Evolutionary conservation across 176 grass and related monocot genomes (phyloP).

Genomic region (Alopecurus myosuroides): DNA sequence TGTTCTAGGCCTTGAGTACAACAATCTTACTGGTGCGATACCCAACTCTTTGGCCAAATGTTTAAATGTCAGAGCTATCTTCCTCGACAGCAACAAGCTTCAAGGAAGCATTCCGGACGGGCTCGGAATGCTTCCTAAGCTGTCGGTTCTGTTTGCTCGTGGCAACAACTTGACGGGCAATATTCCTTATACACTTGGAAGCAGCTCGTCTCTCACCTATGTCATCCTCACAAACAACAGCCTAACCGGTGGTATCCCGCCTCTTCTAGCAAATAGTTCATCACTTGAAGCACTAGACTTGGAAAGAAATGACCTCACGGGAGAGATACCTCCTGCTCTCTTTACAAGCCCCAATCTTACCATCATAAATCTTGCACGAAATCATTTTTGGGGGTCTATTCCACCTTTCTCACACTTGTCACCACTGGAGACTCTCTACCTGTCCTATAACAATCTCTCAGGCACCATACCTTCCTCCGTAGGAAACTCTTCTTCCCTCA

Average conservation of each 20-base stretch:
- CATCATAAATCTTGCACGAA: no score
- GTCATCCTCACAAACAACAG: conserved; percentile 30
- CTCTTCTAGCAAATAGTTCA: background rate
- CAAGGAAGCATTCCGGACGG: background rate
- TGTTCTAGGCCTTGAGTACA: background rate
- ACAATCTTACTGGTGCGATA: conserved; percentile 13
- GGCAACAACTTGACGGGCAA: background rate
- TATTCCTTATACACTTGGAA: conserved; percentile 21
- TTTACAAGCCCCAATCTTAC: background rate
- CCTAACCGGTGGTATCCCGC: conserved; percentile 26
- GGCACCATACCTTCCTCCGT: conserved; percentile 33
- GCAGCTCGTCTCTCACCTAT: background rate
- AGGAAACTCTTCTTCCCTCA: conserved; percentile 32
- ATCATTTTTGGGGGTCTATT: no score
- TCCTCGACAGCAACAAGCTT: background rate
- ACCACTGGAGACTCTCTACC: no score
- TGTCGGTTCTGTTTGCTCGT: conserved; percentile 9
- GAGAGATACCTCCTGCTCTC: conserved; percentile 17
- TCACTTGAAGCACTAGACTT: background rate
- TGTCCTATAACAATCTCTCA: background rate
- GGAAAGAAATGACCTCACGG: no score
- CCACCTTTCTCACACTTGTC: no score
- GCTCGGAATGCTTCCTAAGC: conserved; percentile 11
- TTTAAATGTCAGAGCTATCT: no score
- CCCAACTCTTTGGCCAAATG: background rate